Conservation (phyloP, 1,284 basidiomycete species). For the Tranzscheliella williamsii region DNA sequence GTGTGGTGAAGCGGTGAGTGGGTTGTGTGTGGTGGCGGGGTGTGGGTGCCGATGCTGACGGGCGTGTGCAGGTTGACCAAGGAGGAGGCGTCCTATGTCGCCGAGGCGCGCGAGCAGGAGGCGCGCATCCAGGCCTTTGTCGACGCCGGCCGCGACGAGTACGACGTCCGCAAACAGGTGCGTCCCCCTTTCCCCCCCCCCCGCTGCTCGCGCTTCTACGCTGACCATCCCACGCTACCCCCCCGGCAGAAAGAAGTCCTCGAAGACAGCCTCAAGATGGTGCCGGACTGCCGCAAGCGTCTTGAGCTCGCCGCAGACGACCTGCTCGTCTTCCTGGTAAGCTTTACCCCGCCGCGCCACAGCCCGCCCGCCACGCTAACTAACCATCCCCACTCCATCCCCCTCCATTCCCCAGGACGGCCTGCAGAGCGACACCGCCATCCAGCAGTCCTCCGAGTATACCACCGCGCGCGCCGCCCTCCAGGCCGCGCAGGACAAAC, state of each 20-base stretch:
- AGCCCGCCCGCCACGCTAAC: no score
- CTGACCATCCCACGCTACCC: not conserved
- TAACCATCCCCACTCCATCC: no score
- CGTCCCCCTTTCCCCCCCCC: not conserved
- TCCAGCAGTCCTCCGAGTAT: not conserved
- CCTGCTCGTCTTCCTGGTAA: constrained; percentile 29
- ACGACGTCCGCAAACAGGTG: constrained; percentile 47
- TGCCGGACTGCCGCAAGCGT: constrained; percentile 44
- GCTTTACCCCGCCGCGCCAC: no score
- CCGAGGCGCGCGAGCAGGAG: constrained; percentile 33
- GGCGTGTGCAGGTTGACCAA: constrained; percentile 31
- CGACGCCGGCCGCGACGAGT: constrained; percentile 41
- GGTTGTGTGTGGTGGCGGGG: no score
- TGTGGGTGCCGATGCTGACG: no score
- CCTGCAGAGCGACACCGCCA: not conserved
- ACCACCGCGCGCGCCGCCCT: not conserved
- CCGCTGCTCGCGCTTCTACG: not conserved
- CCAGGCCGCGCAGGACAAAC: not conserved
- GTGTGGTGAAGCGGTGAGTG: constrained; percentile 44
- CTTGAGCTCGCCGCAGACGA: constrained; percentile 35
- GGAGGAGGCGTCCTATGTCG: constrained; percentile 42
- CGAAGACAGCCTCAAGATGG: constrained; percentile 44
- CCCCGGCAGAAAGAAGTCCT: constrained; percentile 22
- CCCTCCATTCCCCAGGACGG: not conserved
- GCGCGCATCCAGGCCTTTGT: constrained; percentile 20